Percentiles rank a stretch among this genome's conserved stretches.
Conservation (phyloP, 2,329 filamentous ascomycete genomes). For the Apiospora hydei region DNA sequence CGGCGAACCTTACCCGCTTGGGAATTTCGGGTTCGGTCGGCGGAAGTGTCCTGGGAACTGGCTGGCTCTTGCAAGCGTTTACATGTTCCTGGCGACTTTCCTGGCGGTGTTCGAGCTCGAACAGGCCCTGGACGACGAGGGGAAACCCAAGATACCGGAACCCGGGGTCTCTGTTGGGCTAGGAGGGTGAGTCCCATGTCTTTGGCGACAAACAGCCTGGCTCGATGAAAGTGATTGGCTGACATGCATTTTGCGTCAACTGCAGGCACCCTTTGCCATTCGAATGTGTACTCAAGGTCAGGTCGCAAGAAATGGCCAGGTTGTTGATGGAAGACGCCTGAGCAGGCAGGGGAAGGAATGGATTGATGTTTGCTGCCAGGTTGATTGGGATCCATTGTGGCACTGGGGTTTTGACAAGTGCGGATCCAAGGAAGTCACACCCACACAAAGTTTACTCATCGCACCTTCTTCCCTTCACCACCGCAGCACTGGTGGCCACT, state of each 20-base stretch:
- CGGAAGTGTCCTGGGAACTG: conserved; percentile 58
- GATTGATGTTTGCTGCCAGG: not conserved
- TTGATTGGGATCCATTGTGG: not conserved
- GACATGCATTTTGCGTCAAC: not conserved
- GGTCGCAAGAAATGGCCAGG: conserved; percentile 26
- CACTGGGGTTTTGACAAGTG: not conserved
- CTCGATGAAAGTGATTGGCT: not conserved
- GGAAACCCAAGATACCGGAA: conserved; percentile 32
- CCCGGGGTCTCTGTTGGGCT: conserved; percentile 29
- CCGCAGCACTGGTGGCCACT: not conserved
- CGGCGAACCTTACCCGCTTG: conserved; percentile 53
- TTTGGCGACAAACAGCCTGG: not conserved
- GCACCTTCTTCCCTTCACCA: not conserved
- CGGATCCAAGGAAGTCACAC: not conserved
- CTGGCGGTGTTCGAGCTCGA: conserved; percentile 48
- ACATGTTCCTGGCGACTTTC: conserved; percentile 49
- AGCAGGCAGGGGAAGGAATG: not conserved
- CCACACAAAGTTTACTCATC: not conserved
- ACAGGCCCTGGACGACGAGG: conserved; percentile 43
- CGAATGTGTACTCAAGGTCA: conserved; percentile 27
- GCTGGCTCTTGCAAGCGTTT: conserved; percentile 55
- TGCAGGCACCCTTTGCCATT: conserved; percentile 28
- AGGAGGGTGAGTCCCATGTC: conserved; percentile 27
- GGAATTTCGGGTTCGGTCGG: conserved; percentile 61
- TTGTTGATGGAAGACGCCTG: conserved; percentile 26